Percentiles rank a stretch among this genome's conserved stretches.
phyloP scores from a whole-genome alignment of 441 rosid species.

The Flueggea neowawraea region DNA sequence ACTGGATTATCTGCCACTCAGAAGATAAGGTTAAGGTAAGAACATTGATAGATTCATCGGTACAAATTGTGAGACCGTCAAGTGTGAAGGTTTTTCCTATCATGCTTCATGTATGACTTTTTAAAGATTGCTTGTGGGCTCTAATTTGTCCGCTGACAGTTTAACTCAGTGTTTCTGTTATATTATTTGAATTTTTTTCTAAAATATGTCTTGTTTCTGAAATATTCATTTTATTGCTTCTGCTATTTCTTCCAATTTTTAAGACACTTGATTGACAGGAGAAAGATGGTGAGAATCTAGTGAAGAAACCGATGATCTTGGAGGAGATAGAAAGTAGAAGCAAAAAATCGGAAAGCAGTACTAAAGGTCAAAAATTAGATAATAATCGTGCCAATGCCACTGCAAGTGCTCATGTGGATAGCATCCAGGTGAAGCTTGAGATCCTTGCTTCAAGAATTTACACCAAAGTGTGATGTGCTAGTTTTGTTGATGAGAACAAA shows the following conservation, averaged over 20 bases:
- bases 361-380: constrained; percentile 18
- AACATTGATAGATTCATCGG: too few relatives aligned
- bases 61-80: too few relatives aligned
- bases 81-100: too few relatives aligned
- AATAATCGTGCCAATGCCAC: constrained; percentile 22
- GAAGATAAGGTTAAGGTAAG: constrained; percentile 46
- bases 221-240: neutral
- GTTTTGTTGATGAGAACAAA: too few relatives aligned
- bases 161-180: too few relatives aligned
- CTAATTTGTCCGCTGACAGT: too few relatives aligned
- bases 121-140: too few relatives aligned
- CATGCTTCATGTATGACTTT: too few relatives aligned
- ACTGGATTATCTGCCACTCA: constrained; percentile 35
- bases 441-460: constrained; percentile 1
- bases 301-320: constrained; percentile 23
- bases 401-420: constrained; percentile 29
- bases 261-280: constrained; percentile 26
- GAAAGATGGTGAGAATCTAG: constrained; percentile 11
- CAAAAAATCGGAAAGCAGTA: constrained; percentile 24
- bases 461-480: neutral
- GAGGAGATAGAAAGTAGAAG: constrained; percentile 42
- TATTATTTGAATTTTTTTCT: too few relatives aligned
- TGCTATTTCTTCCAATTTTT: neutral
- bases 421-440: constrained; percentile 19
- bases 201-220: too few relatives aligned